Evolutionary conservation across 1,284 basidiomycete species (phyloP), one percentile per base, ranked within the genome.

Genomic region (Athelia sp.): DNA sequence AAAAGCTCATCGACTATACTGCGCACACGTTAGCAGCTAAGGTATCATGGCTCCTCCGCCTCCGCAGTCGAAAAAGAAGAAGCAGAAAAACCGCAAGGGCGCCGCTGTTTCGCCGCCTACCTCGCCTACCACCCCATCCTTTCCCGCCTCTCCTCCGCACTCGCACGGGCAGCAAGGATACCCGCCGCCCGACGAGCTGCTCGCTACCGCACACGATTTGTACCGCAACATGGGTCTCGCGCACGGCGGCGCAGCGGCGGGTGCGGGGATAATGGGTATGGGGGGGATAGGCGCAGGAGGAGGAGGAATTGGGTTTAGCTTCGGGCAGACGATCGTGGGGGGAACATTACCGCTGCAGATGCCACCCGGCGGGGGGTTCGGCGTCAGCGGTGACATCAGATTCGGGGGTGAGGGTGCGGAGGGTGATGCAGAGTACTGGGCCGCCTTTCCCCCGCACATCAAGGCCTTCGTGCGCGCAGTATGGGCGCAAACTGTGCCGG

Each of bases 141-240:
- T 68, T 67, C 23, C 65, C 13, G 26, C 4, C 26, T 4, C 26
- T 67, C 69, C 23, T 61, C 72, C n/a, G 58, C 65, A 19, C 52
- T 61, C 1, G 60, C 63, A 17, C 66, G 43, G 60, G 65, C 13
- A 54, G 56, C 23, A 54, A 64, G 24, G 65, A 72, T 22, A 66
- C 66, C n/a, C 68, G 45, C 62, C 75, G 34, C 75, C 79, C 44
- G 72, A 69, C 32, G 79, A 81, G 57, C 66, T 82, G 38, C 60
- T 80, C 35, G 72, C 74, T 34, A 78, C 77, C 40, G 77, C 76
- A 38, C 72, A 75, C 56, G 78, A 84, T 52, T 63, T 82, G 48
- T 78, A 79, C 58, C 73, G 75, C 59, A 74, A 72, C 58, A 75
- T 81, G 60, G 78, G 80, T n/a, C 49, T 63, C 19, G 60, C 57